Percentiles rank a stretch among this genome's conserved stretches.
Evolutionary conservation across 768 basidiomycete genomes (phyloP).

Genomic region (Rhizopogon sp.): DNA sequence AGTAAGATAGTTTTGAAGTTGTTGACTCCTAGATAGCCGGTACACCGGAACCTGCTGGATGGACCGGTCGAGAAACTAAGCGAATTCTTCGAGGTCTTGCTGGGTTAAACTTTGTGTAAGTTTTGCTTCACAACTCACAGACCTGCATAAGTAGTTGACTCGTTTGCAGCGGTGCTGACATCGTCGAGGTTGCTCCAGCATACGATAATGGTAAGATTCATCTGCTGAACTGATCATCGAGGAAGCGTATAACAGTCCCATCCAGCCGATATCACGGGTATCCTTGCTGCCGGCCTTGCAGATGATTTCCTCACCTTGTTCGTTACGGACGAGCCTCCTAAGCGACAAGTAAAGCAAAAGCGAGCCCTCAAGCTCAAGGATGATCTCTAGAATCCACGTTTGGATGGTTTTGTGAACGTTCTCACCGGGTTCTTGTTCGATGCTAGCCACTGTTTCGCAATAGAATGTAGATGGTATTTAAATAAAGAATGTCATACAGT

Average conservation of each 20-base stretch:
- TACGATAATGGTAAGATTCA: slow-evolving; percentile 58
- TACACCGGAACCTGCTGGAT: slow-evolving; percentile 74
- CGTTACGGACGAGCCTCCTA: slow-evolving; percentile 37
- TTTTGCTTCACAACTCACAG: not conserved
- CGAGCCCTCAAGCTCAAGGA: slow-evolving; percentile 15
- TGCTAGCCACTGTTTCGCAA: not conserved
- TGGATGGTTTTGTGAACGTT: not conserved
- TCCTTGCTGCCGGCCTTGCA: slow-evolving; percentile 64
- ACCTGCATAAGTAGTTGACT: not conserved
- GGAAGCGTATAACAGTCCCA: slow-evolving; percentile 1
- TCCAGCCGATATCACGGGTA: slow-evolving; percentile 61
- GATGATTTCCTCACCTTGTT: slow-evolving; percentile 67
- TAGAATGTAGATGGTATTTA: slow-evolving; percentile 21
- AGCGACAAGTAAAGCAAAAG: slow-evolving; percentile 13
- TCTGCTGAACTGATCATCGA: not conserved
- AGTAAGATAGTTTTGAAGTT: not conserved
- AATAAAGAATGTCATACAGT: slow-evolving; percentile 6
- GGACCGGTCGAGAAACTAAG: slow-evolving; percentile 72
- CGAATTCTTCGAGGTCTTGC: slow-evolving; percentile 67
- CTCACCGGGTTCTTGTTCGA: not conserved
- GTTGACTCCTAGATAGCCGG: slow-evolving; percentile 41
- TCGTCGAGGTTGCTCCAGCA: slow-evolving; percentile 74
- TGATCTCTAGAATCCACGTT: slow-evolving; percentile 20
- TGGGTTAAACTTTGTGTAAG: slow-evolving; percentile 71
- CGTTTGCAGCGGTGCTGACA: slow-evolving; percentile 53